Percentiles rank a stretch among this genome's conserved stretches.
Evolutionary conservation across 257 asterid species (phyloP).

Genomic region (Lycium barbarum): DNA sequence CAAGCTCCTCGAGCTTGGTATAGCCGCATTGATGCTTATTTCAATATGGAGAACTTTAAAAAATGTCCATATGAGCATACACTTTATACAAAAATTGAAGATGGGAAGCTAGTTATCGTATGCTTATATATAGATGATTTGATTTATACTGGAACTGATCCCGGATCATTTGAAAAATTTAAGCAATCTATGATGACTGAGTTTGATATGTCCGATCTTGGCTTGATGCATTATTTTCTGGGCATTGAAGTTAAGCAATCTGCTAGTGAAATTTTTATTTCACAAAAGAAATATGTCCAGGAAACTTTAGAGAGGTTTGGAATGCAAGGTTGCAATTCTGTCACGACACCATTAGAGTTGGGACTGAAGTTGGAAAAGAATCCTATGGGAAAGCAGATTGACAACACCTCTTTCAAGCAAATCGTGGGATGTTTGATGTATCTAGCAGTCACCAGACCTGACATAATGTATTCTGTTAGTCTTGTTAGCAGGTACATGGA

Average conservation of each 20-base stretch:
- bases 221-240: neutral
- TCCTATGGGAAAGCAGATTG: too few relatives aligned
- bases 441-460: too few relatives aligned
- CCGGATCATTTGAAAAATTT: neutral
- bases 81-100: constrained; percentile 25
- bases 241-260: constrained; percentile 23
- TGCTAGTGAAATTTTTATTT: neutral
- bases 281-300: too few relatives aligned
- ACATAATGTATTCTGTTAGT: too few relatives aligned
- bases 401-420: too few relatives aligned
- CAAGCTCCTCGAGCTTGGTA: constrained; percentile 29
- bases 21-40: constrained; percentile 18
- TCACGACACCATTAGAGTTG: too few relatives aligned
- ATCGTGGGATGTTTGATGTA: too few relatives aligned
- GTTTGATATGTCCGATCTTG: neutral
- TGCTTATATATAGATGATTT: constrained; percentile 27
- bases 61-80: constrained; percentile 23
- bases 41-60: neutral
- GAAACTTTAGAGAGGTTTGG: too few relatives aligned
- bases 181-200: constrained; percentile 13
- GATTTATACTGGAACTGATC: neutral
- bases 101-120: constrained; percentile 19
- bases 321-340: too few relatives aligned
- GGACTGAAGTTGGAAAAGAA: too few relatives aligned
- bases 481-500: too few relatives aligned